These are phyloP conservation scores for Emmonsia crescens DNA, from an alignment of 2,329 filamentous ascomycete genomes.

Conservation along the genomic window DNA sequence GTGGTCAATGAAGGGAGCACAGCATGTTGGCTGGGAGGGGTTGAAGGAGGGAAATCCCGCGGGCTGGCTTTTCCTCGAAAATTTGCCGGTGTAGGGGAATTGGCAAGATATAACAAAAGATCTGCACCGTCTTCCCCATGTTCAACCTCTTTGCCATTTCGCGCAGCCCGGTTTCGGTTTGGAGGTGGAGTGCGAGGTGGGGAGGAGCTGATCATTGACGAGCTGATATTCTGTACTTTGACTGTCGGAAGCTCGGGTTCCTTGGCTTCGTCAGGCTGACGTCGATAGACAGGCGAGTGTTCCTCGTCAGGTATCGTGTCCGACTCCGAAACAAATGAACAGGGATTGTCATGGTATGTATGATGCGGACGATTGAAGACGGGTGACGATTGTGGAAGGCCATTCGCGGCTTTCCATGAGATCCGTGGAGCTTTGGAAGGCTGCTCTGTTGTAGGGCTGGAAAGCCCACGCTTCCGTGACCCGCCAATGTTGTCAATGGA, in stretches of 20 bases:
- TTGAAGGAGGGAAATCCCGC: constrained; percentile 54
- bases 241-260: constrained; percentile 63
- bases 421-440: constrained; percentile 49
- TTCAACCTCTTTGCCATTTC: constrained; percentile 41
- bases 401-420: constrained; percentile 67
- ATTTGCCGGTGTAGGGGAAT: constrained; percentile 77
- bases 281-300: constrained; percentile 32
- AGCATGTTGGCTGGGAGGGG: constrained; percentile 58
- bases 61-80: constrained; percentile 36
- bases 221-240: constrained; percentile 26
- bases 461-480: constrained; percentile 59
- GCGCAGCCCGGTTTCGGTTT: constrained; percentile 40
- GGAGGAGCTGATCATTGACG: constrained; percentile 58
- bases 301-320: constrained; percentile 53
- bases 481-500: constrained; percentile 38
- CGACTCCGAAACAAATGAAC: constrained; percentile 63
- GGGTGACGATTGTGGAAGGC: constrained; percentile 76
- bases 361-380: constrained; percentile 64
- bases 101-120: constrained; percentile 71
- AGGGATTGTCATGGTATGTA: constrained; percentile 61
- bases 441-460: constrained; percentile 46
- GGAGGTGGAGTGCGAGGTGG: constrained; percentile 73
- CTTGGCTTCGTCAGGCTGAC: constrained; percentile 58
- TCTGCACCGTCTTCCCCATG: constrained; percentile 68
- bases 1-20: constrained; percentile 41